phyloP scores from a whole-genome alignment of 2,329 filamentous ascomycete species.

The Talaromyces sp. region DNA sequence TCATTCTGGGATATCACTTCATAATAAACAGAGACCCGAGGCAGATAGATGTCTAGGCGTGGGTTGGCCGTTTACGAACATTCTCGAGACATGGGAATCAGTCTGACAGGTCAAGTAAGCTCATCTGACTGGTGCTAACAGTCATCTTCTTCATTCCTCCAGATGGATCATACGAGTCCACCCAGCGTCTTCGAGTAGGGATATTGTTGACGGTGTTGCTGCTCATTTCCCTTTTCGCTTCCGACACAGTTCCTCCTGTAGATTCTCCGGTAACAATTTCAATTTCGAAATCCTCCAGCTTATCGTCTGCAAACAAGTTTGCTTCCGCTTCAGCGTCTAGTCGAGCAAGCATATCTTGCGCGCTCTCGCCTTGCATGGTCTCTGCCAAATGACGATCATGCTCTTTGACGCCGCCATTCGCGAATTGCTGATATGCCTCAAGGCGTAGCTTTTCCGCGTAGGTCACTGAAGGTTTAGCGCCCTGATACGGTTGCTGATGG shows the following conservation, averaged over 20 bases:
- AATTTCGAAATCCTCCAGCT: neutral
- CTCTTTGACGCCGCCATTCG: constrained; percentile 32
- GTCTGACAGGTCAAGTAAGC: constrained; percentile 8
- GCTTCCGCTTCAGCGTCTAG: constrained; percentile 23
- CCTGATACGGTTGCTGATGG: neutral
- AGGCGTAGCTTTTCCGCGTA: neutral
- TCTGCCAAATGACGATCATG: constrained; percentile 29
- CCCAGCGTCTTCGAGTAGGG: constrained; percentile 3
- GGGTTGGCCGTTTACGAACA: neutral
- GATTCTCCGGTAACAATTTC: neutral
- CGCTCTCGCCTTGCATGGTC: constrained; percentile 19
- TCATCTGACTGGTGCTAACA: neutral
- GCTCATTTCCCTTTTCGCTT: neutral
- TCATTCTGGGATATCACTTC: neutral
- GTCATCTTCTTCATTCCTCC: neutral
- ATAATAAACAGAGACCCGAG: neutral
- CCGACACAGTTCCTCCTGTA: neutral
- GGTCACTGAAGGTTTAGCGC: neutral
- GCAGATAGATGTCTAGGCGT: neutral
- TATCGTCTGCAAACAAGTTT: constrained; percentile 23
- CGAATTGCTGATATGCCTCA: constrained; percentile 30
- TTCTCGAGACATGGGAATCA: neutral
- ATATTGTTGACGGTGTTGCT: neutral
- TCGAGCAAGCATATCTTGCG: constrained; percentile 21
- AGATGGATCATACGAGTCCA: constrained; percentile 1